Evolutionary conservation across 1,139 yeast genomes (phyloP).

Genomic region (Taiozyma onychis): DNA sequence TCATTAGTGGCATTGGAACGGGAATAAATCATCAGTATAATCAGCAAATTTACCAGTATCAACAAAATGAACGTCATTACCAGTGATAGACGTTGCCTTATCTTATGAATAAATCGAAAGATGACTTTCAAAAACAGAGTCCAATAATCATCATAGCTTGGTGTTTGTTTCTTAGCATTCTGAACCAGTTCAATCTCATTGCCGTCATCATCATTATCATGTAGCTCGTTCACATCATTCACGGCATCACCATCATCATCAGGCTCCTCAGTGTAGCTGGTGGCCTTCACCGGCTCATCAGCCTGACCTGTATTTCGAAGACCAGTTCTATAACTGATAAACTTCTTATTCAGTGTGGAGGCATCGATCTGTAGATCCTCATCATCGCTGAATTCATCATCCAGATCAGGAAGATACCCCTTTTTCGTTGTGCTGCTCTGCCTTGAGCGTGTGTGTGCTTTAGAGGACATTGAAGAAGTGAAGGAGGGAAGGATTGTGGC

Average conservation of each 20-base stretch:
- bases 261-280: background rate
- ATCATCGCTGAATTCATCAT: slow-evolving; percentile 1
- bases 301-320: background rate
- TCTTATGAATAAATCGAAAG: background rate
- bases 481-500: too few species aligned
- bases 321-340: slow-evolving; percentile 5
- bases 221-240: background rate
- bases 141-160: background rate
- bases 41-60: background rate
- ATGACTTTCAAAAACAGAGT: background rate
- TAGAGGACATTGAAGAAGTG: background rate
- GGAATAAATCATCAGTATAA: background rate
- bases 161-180: background rate
- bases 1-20: background rate
- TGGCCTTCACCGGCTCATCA: background rate
- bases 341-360: slow-evolving; percentile 2
- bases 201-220: background rate
- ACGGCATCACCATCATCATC: background rate
- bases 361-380: background rate
- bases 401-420: background rate
- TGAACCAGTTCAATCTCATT: background rate
- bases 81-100: background rate
- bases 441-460: background rate
- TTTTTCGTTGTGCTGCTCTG: background rate
- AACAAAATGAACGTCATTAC: background rate